These are phyloP conservation scores for Mucor irregularis DNA, from an alignment of 371 early-diverging fungal species.

Conservation along the genomic window DNA sequence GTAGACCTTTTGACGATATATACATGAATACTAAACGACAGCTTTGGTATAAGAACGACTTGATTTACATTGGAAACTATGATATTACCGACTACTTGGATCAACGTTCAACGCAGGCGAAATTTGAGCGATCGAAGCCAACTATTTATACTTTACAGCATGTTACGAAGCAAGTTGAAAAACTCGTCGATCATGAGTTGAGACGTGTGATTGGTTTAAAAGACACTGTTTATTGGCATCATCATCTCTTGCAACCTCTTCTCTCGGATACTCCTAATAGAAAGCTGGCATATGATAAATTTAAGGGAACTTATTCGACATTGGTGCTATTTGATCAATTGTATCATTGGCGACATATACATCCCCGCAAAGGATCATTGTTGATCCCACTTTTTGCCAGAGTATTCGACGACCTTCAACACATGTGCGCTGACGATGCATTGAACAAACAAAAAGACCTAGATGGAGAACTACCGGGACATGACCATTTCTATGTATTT, in stretches of 20 bases:
- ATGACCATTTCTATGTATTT: slow-evolving; percentile 18
- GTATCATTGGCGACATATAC: slow-evolving; percentile 4
- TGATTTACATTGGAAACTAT: background rate
- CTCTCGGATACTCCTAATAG: slow-evolving; percentile 1
- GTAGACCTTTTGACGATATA: slow-evolving; percentile 11
- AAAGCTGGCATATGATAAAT: slow-evolving; percentile 2
- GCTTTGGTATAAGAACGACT: background rate
- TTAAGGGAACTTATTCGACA: background rate
- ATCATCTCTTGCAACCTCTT: slow-evolving; percentile 6
- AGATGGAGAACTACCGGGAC: background rate
- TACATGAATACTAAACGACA: slow-evolving; percentile 2
- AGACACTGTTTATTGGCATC: slow-evolving; percentile 19
- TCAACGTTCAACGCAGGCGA: too few relatives aligned
- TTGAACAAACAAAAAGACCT: background rate
- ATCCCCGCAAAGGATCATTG: background rate
- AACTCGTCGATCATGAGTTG: slow-evolving; percentile 10
- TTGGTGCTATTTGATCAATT: background rate
- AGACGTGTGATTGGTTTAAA: background rate
- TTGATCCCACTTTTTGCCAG: slow-evolving; percentile 1
- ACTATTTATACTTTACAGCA: background rate
- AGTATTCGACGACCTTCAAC: background rate
- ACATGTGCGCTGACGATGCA: background rate
- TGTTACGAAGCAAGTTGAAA: background rate
- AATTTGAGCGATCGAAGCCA: background rate
- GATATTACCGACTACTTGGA: background rate